Conservation (phyloP, 371 early-diverging fungal species). For the Parasitella parasitica region DNA sequence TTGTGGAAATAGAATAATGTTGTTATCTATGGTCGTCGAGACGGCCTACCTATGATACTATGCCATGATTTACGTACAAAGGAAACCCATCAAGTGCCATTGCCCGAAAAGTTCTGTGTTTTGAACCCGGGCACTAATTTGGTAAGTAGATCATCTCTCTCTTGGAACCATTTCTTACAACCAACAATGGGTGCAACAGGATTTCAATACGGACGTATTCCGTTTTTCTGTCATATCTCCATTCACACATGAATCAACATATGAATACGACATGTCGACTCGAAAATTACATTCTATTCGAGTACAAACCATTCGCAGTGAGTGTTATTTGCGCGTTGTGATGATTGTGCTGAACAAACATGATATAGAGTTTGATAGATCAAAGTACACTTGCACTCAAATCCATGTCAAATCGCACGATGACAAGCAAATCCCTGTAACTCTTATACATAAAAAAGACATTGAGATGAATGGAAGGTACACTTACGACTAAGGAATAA, state of each 20-base stretch:
- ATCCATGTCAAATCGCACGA: slow-evolving; percentile 52
- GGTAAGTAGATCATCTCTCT: slow-evolving; percentile 26
- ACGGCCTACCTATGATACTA: slow-evolving; percentile 60
- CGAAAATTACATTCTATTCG: slow-evolving; percentile 46
- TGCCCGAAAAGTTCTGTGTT: slow-evolving; percentile 65
- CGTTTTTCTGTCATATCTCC: slow-evolving; percentile 72
- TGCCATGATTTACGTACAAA: slow-evolving; percentile 51
- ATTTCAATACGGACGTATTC: slow-evolving; percentile 66
- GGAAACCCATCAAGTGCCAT: slow-evolving; percentile 47
- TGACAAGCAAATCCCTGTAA: slow-evolving; percentile 61
- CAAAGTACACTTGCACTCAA: slow-evolving; percentile 53
- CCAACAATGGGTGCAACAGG: slow-evolving; percentile 43
- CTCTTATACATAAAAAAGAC: slow-evolving; percentile 62
- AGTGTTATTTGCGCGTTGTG: not conserved
- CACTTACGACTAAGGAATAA: no score
- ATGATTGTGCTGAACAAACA: not conserved
- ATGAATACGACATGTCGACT: slow-evolving; percentile 68
- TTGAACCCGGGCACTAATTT: slow-evolving; percentile 67
- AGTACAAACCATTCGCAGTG: slow-evolving; percentile 56
- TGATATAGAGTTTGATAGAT: slow-evolving; percentile 50
- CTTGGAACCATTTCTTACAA: no score
- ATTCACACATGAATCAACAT: slow-evolving; percentile 65
- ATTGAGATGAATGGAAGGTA: slow-evolving; percentile 52
- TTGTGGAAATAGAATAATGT: slow-evolving; percentile 44
- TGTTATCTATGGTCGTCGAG: slow-evolving; percentile 61